Evolutionary conservation across 192 early-diverging fungal species (phyloP).

Genomic region (Backusella parvicylindrica): DNA sequence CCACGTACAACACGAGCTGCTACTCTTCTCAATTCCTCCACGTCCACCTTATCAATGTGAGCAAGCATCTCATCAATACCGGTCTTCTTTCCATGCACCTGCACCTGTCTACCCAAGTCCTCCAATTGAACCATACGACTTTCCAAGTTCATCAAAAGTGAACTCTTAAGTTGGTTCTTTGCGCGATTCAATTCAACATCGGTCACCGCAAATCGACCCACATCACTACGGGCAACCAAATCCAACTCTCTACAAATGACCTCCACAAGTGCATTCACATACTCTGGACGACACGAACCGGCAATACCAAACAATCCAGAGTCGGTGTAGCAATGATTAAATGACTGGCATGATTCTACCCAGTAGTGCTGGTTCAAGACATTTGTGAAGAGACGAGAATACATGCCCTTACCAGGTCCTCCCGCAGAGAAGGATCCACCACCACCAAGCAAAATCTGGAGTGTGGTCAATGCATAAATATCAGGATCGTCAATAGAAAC

Average conservation of each 20-base stretch:
- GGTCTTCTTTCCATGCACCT: conserved; percentile 71
- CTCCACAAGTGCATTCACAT: conserved; percentile 69
- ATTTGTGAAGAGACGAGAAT: conserved; percentile 93
- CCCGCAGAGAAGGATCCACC: conserved; percentile 96
- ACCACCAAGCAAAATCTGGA: conserved; percentile 91
- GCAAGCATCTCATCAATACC: conserved; percentile 73
- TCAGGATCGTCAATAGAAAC: conserved; percentile 81
- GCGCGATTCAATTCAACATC: conserved; percentile 73
- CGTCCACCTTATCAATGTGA: conserved; percentile 75
- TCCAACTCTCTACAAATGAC: conserved; percentile 85
- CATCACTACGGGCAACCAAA: conserved; percentile 51
- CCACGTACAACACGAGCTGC: conserved; percentile 68
- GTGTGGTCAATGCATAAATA: conserved; percentile 87
- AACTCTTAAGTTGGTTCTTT: conserved; percentile 94
- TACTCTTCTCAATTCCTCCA: conserved; percentile 74
- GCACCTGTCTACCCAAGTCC: conserved; percentile 87
- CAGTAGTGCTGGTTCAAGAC: conserved; percentile 92
- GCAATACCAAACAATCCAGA: conserved; percentile 92
- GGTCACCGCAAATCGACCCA: conserved; percentile 40
- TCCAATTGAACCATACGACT: conserved; percentile 91
- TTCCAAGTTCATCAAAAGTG: conserved; percentile 92
- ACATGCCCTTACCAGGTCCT: conserved; percentile 98
- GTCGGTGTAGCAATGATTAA: conserved; percentile 90
- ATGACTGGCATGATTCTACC: conserved; percentile 92
- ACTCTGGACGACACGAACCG: conserved; percentile 77